A percentile compares a stretch with the other conserved stretches of the same genome.
phyloP scores from a whole-genome alignment of 441 rosid genomes.

The Eutrema salsugineum region DNA sequence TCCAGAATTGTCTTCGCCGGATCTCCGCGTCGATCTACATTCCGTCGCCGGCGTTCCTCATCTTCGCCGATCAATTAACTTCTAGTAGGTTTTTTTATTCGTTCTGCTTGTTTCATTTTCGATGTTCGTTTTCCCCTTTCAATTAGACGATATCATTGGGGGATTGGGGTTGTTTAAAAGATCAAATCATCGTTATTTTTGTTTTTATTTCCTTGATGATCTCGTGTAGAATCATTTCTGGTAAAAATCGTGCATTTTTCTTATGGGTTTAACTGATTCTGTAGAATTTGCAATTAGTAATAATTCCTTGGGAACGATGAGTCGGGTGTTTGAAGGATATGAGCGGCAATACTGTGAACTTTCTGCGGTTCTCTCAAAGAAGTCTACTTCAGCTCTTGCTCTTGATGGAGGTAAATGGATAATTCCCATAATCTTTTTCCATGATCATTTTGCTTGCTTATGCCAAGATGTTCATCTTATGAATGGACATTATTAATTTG shows the following conservation, averaged over 20 bases:
- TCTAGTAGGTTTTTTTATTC: background rate
- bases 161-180: background rate
- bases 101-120: too few species aligned
- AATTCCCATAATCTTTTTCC: background rate
- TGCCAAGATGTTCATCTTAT: background rate
- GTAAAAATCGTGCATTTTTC: background rate
- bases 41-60: background rate
- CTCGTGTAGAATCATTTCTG: background rate
- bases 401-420: conserved; percentile 60
- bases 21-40: conserved; percentile 1
- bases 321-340: conserved; percentile 68
- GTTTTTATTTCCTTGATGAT: background rate
- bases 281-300: background rate
- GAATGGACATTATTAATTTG: conserved; percentile 5
- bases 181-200: background rate
- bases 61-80: background rate
- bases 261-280: background rate
- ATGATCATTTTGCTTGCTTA: background rate
- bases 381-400: conserved; percentile 52
- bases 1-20: background rate
- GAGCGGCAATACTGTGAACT: conserved; percentile 84
- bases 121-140: too few species aligned
- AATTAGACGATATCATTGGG: too few species aligned
- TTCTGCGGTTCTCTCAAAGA: conserved; percentile 66
- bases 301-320: conserved; percentile 42